Evolutionary conservation across 148 eudicot species (phyloP), one percentile per base, ranked within the genome.

Genomic region (Fagopyrum esculentum): DNA sequence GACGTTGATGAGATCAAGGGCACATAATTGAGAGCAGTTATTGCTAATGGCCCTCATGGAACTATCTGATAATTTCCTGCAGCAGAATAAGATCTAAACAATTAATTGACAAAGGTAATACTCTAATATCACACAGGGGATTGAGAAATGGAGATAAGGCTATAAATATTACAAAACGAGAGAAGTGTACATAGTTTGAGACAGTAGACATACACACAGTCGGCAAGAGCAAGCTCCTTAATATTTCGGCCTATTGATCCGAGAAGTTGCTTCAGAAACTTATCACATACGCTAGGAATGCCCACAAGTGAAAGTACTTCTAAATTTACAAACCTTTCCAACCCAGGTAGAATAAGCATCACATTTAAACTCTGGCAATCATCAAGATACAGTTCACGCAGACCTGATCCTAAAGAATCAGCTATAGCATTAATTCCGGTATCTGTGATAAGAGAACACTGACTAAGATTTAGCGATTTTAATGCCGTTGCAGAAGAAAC

Each of bases 61-160:
- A n/a, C 75, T 72, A 87, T 95, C 92, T 11, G 89, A 86, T 84
- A 95, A 83, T 52, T 84, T 86, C 84, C 98, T 95, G 94, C 84
- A 89, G 50, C 19, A 79, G 74, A 29, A 79, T 48, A 43, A 63
- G 46, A 75, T 15, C 51, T 26, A 7, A 40, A 75, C 16, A 46
- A 51, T 26, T 55, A 75, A 11, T 5, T 35, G 15, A 22, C 43
- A 26, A 50, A 26, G 26, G 63, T 2, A n/a, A 45, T 40, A 17
- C 16, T 26, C 46, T 17, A 7, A 6, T 19, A 45, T 11, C 47
- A 6, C 16, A 4, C 13, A 15, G 45, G 45, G 15, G 19, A 7
- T 45, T 35, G 9, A 66, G 12, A 40, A 66, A 35, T 66, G 45
- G n/a, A 64, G 13, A 64, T 4, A 64, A 40, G 46, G 70, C 46